Evolutionary conservation across 345 rosid genomes (phyloP), one percentile per base, ranked within the genome.

Genomic region (Euphorbia pulcherrima): DNA sequence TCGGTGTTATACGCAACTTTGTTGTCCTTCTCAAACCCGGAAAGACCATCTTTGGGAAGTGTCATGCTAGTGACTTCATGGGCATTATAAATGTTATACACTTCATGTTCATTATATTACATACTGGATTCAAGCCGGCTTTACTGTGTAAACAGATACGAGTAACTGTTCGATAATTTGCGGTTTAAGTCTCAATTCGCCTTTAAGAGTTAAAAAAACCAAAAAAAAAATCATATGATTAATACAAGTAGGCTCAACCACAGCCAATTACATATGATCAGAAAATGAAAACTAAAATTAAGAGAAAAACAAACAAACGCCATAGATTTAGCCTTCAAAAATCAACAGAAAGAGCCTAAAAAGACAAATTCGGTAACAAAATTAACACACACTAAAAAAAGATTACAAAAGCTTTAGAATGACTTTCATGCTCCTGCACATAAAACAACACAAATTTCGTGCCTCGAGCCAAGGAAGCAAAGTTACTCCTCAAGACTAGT

Each of bases 351-450:
- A 68, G 68, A 52, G 51, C 68, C 48, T 61, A 20, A 57, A 64
- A 50, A 51, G 9, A 18, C 39, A 59, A 60, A 58, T 9, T 29
- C 29, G 62, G 53, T 53, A 70, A 73, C 67, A 60, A 56, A 70
- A 41, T 37, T 18, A 75, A 40, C 67, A 72, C 75, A 63, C 68
- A 64, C 58, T 64, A 29, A 44, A 41, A 1, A 66, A 33, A 66
- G 68, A 65, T 71, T 46, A 29, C 77, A 68, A 54, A n/a, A 72
- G 24, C 72, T 61, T n/a, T 63, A 46, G 20, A 56, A 64, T 27
- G 68, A 66, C 23, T 55, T 48, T 17, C 69, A 65, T 46, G 60
- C 29, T 64, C 71, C 30, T 55, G 53, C 53, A 70, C 68, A 50
- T 52, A 1, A 71, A 72, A 53, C 51, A 30, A 52, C 50, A 60